Evolutionary conservation across 139 green algal species (phyloP).

Genomic region (Coelastrella sp.): DNA sequence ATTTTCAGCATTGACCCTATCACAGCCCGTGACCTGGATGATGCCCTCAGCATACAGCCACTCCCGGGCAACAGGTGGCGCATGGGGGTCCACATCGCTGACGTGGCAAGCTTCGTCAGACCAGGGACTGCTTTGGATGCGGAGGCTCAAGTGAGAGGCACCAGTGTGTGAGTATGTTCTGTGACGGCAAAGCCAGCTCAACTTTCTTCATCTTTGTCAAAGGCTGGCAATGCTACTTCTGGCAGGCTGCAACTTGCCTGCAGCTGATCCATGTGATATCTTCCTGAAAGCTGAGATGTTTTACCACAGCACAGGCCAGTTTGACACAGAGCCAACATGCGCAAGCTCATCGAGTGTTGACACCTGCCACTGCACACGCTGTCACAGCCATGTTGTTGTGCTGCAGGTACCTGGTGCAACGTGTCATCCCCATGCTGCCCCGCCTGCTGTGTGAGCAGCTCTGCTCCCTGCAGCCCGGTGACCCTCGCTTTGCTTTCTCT

Average conservation of each 20-base stretch:
- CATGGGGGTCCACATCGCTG: slow-evolving; percentile 93
- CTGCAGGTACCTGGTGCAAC: slow-evolving; percentile 72
- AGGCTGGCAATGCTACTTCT: not conserved
- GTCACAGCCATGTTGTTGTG: not conserved
- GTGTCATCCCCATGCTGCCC: slow-evolving; percentile 93
- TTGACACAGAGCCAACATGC: too few species aligned
- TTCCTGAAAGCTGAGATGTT: too few species aligned
- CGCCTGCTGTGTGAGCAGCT: slow-evolving; percentile 92
- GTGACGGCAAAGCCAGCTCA: not conserved
- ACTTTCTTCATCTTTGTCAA: not conserved
- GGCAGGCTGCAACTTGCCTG: not conserved
- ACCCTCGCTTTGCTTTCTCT: slow-evolving; percentile 84
- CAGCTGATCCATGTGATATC: too few species aligned
- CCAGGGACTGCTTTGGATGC: slow-evolving; percentile 81
- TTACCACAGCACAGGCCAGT: too few species aligned
- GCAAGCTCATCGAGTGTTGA: too few species aligned
- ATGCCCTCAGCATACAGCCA: slow-evolving; percentile 79
- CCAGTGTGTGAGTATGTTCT: slow-evolving; percentile 60
- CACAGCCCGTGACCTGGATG: slow-evolving; percentile 88
- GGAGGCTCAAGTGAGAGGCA: slow-evolving; percentile 74
- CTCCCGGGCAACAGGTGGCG: slow-evolving; percentile 49
- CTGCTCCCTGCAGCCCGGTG: slow-evolving; percentile 86
- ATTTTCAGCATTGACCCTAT: slow-evolving; percentile 90
- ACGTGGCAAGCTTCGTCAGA: slow-evolving; percentile 88
- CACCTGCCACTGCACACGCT: too few species aligned